phyloP scores from a whole-genome alignment of 352 stramenopile species.

The Thalassiosira livingstoniorum region DNA sequence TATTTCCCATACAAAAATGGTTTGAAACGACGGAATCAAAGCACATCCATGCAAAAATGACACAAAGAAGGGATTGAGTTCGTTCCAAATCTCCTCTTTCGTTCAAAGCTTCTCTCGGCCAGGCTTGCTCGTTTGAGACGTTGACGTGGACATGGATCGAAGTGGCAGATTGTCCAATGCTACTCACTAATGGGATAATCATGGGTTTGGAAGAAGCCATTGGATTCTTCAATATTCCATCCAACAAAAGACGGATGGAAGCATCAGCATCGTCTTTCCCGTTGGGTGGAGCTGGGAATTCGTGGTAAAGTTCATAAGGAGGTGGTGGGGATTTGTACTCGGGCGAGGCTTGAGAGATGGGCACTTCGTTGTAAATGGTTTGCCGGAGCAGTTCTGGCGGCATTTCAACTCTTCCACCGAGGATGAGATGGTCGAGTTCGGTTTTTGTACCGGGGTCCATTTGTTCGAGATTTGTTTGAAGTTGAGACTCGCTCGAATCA shows the following conservation, averaged over 20 bases:
- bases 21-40: conserved; percentile 32
- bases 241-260: conserved; percentile 29
- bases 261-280: conserved; percentile 23
- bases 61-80: conserved; percentile 19
- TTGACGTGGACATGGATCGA: conserved; percentile 40
- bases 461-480: not conserved
- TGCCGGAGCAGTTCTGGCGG: conserved; percentile 10
- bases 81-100: not conserved
- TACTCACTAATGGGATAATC: conserved; percentile 25
- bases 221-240: conserved; percentile 38
- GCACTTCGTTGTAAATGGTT: not conserved
- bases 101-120: conserved; percentile 6
- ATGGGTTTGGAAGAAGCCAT: conserved; percentile 3
- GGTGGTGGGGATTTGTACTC: conserved; percentile 39
- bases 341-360: conserved; percentile 23
- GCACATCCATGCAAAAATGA: conserved; percentile 28
- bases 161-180: conserved; percentile 36
- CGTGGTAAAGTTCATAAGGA: conserved; percentile 40
- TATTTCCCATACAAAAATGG: conserved; percentile 28
- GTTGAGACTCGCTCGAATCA: not conserved
- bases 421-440: conserved; percentile 26
- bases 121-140: conserved; percentile 18
- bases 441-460: not conserved
- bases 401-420: conserved; percentile 31
- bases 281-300: conserved; percentile 25